Evolutionary conservation across 202 grass and related monocot species (phyloP).

Genomic region (Carex arenaria): DNA sequence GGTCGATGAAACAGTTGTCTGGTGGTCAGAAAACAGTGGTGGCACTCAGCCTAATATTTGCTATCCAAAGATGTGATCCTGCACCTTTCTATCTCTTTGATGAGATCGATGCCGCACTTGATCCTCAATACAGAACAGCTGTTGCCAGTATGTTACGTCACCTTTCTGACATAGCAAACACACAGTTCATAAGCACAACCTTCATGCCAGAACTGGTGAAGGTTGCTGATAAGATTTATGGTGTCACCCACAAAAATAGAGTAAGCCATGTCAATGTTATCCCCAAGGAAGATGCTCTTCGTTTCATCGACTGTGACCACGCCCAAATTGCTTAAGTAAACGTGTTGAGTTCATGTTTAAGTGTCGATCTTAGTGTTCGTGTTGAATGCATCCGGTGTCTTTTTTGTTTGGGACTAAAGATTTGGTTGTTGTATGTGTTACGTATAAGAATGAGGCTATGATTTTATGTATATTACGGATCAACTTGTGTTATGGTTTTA

Average conservation of each 20-base stretch:
- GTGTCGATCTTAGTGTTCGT: too few relatives aligned
- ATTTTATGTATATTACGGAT: too few relatives aligned
- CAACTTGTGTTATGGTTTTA: too few relatives aligned
- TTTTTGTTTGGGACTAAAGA: neutral
- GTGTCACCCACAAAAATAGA: conserved; percentile 90
- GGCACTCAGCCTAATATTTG: conserved; percentile 84
- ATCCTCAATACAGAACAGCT: conserved; percentile 85
- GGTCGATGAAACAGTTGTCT: conserved; percentile 98
- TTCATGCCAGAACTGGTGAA: conserved; percentile 80
- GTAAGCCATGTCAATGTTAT: conserved; percentile 88
- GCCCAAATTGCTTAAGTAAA: conserved; percentile 58
- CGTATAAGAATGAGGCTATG: too few relatives aligned
- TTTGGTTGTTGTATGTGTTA: too few relatives aligned
- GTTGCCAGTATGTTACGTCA: conserved; percentile 89
- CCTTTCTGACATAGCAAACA: conserved; percentile 64
- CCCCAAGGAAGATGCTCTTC: conserved; percentile 74
- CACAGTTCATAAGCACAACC: conserved; percentile 89
- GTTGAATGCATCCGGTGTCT: neutral
- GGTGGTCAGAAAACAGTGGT: conserved; percentile 96
- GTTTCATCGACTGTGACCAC: conserved; percentile 97
- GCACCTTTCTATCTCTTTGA: conserved; percentile 98
- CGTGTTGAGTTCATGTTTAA: neutral
- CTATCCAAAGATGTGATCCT: conserved; percentile 93
- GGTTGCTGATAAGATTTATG: conserved; percentile 91
- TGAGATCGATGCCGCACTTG: conserved; percentile 95